Base-by-base conservation (phyloP, 129 eudicot genomes). In the Ambrosia artemisiifolia region DNA sequence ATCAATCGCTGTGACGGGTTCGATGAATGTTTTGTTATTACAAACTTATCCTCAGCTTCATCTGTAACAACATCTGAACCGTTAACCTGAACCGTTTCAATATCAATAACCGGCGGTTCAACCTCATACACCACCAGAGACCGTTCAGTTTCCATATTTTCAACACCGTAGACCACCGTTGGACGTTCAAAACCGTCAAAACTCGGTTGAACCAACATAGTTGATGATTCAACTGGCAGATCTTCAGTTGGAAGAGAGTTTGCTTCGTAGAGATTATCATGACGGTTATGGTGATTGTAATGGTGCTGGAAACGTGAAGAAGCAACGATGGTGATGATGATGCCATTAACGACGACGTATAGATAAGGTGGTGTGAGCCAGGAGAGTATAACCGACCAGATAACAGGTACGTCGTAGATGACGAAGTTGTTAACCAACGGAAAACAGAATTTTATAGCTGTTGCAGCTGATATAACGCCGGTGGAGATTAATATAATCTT, bases 281-380 rank as follows among this genome's bases (percentile, higher is more conserved):
- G 8, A 43, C 50, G 38, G 71, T 1, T 24, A 1, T 77, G 50
- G 70, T 61, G 77, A 11, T 71, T 56, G 75, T 72, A 34, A 40
- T 66, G 75, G 0, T 78, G 83, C 71, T 81, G 83, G 71, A 82
- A 83, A 42, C 85, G 87, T 11, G 96, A 84, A 14, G 94, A 35
- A 61, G 87, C 91, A 65, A 74, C 89, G 76, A 92, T 88, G 64
- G 87, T 83, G 73, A 92, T 79, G 82, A 92, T 92, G 70, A 92
- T 92, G 36, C 81, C 83, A 64, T 92, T 92, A 79, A 92, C 76
- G 34, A 92, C 46, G 28, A 92, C 69, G 81, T 86, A 92, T n/a
- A 92, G 61, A 62, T 88, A 92, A 1, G 98, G 98, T 10, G 96
- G 98, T 42, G 73, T 68, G 36, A 86, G 82, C 95, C 91, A 88